Conservation (phyloP, 2,329 filamentous ascomycete species). For the Fusarium coffeatum region DNA sequence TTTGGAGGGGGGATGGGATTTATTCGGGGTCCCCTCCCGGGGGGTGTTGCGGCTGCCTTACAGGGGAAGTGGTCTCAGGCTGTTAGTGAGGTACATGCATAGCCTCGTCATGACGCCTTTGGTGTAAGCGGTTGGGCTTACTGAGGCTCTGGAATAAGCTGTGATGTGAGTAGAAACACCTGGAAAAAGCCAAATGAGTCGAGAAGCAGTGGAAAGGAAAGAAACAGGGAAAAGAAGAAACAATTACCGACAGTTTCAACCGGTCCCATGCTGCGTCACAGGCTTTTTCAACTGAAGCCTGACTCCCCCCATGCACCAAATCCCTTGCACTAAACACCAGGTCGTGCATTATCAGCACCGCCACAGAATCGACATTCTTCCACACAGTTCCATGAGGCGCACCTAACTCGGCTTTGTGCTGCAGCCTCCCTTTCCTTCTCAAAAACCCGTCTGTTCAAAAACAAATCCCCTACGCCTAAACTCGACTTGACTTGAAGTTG, state of each 20-base stretch:
- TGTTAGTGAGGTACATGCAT: slow-evolving; percentile 44
- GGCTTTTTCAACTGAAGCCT: slow-evolving; percentile 8
- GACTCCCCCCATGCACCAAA: slow-evolving; percentile 13
- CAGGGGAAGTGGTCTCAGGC: slow-evolving; percentile 3
- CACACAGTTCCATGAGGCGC: slow-evolving; percentile 58
- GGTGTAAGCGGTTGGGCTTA: slow-evolving; percentile 31
- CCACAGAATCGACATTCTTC: slow-evolving; percentile 57
- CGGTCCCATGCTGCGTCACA: slow-evolving; percentile 7
- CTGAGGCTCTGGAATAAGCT: neutral
- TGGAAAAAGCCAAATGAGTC: slow-evolving; percentile 14
- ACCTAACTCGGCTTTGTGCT: slow-evolving; percentile 46
- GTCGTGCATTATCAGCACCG: slow-evolving; percentile 52
- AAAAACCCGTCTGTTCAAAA: slow-evolving; percentile 45
- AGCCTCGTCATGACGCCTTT: slow-evolving; percentile 38
- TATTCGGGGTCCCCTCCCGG: slow-evolving; percentile 7
- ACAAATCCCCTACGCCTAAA: slow-evolving; percentile 36
- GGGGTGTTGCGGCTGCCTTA: slow-evolving; percentile 9
- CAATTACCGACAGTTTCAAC: neutral
- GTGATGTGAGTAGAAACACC: slow-evolving; percentile 20
- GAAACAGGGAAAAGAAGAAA: neutral
- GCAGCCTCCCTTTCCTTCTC: slow-evolving; percentile 49
- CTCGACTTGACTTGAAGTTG: slow-evolving; percentile 31
- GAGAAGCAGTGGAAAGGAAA: neutral
- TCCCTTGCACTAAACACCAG: slow-evolving; percentile 22
- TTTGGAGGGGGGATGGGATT: slow-evolving; percentile 13